Conservation (phyloP, 2,329 filamentous ascomycete species). For the Sporothrix brunneoviolacea region DNA sequence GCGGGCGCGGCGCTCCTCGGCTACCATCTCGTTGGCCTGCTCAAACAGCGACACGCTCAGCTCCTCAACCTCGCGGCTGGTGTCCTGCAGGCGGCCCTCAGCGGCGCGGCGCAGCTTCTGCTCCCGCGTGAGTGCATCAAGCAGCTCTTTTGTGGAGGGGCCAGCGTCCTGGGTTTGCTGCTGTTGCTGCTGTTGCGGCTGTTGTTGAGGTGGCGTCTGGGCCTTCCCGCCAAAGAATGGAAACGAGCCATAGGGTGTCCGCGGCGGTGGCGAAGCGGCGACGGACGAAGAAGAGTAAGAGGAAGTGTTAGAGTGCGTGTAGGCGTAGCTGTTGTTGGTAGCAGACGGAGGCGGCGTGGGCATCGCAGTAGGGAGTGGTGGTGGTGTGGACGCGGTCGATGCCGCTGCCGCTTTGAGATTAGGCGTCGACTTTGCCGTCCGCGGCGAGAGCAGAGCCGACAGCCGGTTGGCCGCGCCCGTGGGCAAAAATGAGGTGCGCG, state of each 20-base stretch:
- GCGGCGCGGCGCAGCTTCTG: conserved; percentile 60
- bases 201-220: conserved; percentile 11
- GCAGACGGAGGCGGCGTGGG: conserved; percentile 13
- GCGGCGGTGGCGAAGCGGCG: conserved; percentile 9
- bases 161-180: not conserved
- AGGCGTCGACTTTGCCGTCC: conserved; percentile 37
- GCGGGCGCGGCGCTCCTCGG: conserved; percentile 62
- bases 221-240: conserved; percentile 5
- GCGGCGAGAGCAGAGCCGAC: conserved; percentile 38
- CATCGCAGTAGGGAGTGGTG: conserved; percentile 14
- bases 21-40: conserved; percentile 85
- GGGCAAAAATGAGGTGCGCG: conserved; percentile 40
- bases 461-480: conserved; percentile 37
- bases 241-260: conserved; percentile 11
- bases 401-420: conserved; percentile 25
- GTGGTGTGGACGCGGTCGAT: not conserved
- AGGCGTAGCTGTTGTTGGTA: conserved; percentile 7
- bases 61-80: conserved; percentile 71
- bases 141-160: conserved; percentile 42
- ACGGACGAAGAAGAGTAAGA: conserved; percentile 14
- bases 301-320: conserved; percentile 17
- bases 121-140: conserved; percentile 59
- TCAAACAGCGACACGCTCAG: conserved; percentile 68
- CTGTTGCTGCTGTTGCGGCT: conserved; percentile 1
- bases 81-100: conserved; percentile 59